Evolutionary conservation across 2,329 filamentous ascomycete genomes (phyloP).

Genomic region (Cladosporium sp.): DNA sequence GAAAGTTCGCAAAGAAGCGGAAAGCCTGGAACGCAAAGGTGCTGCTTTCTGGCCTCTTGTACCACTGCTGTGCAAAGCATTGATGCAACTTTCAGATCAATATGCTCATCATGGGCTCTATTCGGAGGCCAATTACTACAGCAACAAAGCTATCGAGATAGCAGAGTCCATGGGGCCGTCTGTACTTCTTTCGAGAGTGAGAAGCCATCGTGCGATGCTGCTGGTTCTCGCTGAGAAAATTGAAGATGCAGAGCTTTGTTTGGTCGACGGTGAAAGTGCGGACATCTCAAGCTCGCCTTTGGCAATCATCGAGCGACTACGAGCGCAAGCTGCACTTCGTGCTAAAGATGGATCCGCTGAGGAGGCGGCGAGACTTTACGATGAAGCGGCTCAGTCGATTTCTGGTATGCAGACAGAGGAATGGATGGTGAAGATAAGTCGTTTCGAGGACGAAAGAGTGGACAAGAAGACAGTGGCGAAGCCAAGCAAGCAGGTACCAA

Average conservation of each 20-base stretch:
- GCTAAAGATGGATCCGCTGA: slow-evolving; percentile 19
- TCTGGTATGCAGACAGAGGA: slow-evolving; percentile 10
- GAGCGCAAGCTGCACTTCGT: slow-evolving; percentile 20
- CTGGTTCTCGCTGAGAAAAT: slow-evolving; percentile 21
- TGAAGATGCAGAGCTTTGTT: slow-evolving; percentile 29
- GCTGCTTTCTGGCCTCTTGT: slow-evolving; percentile 78
- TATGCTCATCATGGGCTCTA: slow-evolving; percentile 83
- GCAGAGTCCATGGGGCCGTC: slow-evolving; percentile 44
- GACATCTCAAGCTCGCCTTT: slow-evolving; percentile 13
- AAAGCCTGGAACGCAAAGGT: slow-evolving; percentile 46
- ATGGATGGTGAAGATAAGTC: slow-evolving; percentile 3
- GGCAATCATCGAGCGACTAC: slow-evolving; percentile 17
- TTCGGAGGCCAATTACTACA: slow-evolving; percentile 82
- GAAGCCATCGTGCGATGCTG: slow-evolving; percentile 22
- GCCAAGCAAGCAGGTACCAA: neutral
- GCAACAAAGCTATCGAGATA: slow-evolving; percentile 76
- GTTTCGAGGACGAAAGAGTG: neutral
- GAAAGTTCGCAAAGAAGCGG: slow-evolving; percentile 21
- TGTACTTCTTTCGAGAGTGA: slow-evolving; percentile 15
- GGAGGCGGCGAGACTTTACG: slow-evolving; percentile 18
- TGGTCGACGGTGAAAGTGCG: slow-evolving; percentile 16
- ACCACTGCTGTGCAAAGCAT: slow-evolving; percentile 64
- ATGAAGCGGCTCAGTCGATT: slow-evolving; percentile 17
- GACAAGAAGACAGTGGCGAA: neutral
- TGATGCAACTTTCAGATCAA: slow-evolving; percentile 70